These are phyloP conservation scores for Vitis riparia DNA, from an alignment of 164 flowering plant genomes.

Conservation along the genomic window DNA sequence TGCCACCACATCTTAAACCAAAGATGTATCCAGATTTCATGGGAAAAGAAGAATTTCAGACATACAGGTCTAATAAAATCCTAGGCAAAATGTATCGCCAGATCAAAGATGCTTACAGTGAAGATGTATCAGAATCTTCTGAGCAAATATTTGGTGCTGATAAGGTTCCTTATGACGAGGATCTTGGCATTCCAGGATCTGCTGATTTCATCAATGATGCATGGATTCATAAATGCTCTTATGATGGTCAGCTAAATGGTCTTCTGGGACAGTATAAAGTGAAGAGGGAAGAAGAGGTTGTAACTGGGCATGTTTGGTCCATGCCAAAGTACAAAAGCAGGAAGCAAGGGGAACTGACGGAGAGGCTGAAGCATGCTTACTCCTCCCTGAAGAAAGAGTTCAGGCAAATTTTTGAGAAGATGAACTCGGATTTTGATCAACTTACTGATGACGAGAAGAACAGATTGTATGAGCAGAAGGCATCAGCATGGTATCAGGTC, in stretches of 20 bases:
- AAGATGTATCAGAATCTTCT: constrained; percentile 21
- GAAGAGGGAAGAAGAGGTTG: constrained; percentile 78
- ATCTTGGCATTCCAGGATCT: constrained; percentile 66
- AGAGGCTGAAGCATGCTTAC: constrained; percentile 78
- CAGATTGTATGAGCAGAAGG: constrained; percentile 62
- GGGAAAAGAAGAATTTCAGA: constrained; percentile 70
- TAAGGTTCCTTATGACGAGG: constrained; percentile 57
- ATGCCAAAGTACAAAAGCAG: constrained; percentile 73
- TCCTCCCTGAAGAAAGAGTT: constrained; percentile 63
- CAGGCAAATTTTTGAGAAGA: constrained; percentile 53
- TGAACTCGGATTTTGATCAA: constrained; percentile 34
- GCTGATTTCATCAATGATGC: constrained; percentile 55
- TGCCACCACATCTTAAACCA: constrained; percentile 75
- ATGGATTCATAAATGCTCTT: constrained; percentile 74
- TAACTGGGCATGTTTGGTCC: constrained; percentile 92
- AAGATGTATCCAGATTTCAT: constrained; percentile 89
- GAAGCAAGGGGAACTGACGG: constrained; percentile 83
- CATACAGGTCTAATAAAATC: constrained; percentile 73
- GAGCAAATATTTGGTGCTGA: constrained; percentile 19
- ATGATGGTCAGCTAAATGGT: constrained; percentile 65
- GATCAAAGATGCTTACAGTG: constrained; percentile 46
- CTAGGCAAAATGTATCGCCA: constrained; percentile 74
- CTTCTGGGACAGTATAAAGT: constrained; percentile 80
- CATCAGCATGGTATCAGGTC: constrained; percentile 97
- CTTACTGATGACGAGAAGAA: constrained; percentile 61